phyloP scores from a whole-genome alignment of 2,329 filamentous ascomycete species.

The Aureobasidium sp. region DNA sequence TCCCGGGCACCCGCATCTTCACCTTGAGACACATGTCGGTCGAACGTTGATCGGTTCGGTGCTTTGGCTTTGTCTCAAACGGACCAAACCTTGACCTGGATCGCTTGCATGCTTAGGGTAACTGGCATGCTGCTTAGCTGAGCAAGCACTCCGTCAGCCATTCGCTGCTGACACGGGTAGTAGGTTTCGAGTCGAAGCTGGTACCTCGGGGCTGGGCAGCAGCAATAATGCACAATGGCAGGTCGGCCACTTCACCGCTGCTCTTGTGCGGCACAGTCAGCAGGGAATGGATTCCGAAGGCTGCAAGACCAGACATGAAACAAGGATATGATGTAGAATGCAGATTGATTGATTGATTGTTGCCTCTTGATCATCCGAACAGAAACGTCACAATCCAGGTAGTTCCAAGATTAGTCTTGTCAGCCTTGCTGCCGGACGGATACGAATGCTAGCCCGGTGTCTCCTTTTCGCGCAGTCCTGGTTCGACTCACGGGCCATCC shows the following conservation, averaged over 20 bases:
- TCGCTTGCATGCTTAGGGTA: slow-evolving; percentile 5
- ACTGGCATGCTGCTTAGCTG: slow-evolving; percentile 6
- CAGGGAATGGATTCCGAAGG: slow-evolving; percentile 5
- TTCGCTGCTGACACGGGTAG: neutral
- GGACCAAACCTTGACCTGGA: slow-evolving; percentile 11
- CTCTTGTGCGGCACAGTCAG: neutral
- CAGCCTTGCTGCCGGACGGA: slow-evolving; percentile 12
- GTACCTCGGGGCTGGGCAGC: neutral
- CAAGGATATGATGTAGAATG: slow-evolving; percentile 3
- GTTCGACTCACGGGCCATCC: neutral
- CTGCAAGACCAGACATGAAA: slow-evolving; percentile 8
- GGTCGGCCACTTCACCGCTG: neutral
- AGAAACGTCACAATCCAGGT: slow-evolving; percentile 10
- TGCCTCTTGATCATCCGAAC: neutral
- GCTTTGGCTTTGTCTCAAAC: slow-evolving; percentile 10
- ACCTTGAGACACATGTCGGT: slow-evolving; percentile 9
- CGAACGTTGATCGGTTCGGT: slow-evolving; percentile 9
- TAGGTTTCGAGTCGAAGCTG: neutral
- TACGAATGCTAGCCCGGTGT: slow-evolving; percentile 7
- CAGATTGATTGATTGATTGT: neutral
- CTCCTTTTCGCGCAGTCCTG: slow-evolving; percentile 8
- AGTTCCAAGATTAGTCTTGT: slow-evolving; percentile 12
- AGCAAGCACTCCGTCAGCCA: neutral
- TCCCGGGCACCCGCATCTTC: neutral
- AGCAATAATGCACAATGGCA: neutral